phyloP scores from a whole-genome alignment of 345 rosid genomes.

The Camelina neglecta region DNA sequence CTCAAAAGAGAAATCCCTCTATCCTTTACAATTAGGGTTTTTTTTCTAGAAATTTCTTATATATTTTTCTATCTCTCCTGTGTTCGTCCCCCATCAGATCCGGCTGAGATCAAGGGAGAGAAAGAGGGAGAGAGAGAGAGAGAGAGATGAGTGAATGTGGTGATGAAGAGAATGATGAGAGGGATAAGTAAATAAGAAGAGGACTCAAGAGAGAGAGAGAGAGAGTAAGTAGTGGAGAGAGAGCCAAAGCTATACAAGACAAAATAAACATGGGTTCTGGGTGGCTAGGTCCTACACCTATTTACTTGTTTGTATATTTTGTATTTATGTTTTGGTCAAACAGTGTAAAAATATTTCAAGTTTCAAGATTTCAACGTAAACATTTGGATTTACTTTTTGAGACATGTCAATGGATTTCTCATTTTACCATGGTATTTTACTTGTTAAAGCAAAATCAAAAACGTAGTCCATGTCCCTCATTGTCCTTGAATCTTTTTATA shows the following conservation, averaged over 20 bases:
- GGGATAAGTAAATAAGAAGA: constrained; percentile 34
- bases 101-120: constrained; percentile 72
- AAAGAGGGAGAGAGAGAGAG: constrained; percentile 37
- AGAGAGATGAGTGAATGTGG: constrained; percentile 21
- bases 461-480: neutral
- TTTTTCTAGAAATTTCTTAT: neutral
- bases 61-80: neutral
- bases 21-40: constrained; percentile 22
- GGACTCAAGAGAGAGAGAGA: neutral
- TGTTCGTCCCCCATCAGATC: constrained; percentile 64
- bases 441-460: constrained; percentile 27
- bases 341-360: constrained; percentile 38
- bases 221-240: constrained; percentile 38
- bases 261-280: constrained; percentile 45
- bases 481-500: neutral
- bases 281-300: constrained; percentile 29
- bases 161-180: constrained; percentile 40
- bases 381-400: constrained; percentile 47
- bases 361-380: constrained; percentile 46
- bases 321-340: constrained; percentile 21
- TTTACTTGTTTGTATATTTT: constrained; percentile 28
- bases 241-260: constrained; percentile 42
- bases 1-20: constrained; percentile 61
- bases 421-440: constrained; percentile 40
- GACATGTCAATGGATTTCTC: constrained; percentile 48